Evolutionary conservation across 148 eudicot species (phyloP).

Genomic region (Pouteria glomerata): DNA sequence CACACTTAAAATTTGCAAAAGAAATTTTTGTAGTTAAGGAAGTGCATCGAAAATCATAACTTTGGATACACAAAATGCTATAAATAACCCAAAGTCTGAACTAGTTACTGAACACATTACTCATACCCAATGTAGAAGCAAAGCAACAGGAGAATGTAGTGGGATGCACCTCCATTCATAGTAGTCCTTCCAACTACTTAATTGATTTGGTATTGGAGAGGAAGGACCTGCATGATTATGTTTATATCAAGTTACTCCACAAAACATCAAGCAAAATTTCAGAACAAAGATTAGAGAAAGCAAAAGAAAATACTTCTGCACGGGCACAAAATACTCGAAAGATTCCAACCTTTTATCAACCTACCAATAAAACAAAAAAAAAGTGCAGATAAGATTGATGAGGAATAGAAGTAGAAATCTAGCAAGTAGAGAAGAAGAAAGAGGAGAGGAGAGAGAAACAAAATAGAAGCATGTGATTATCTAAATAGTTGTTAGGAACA

Average conservation of each 20-base stretch:
- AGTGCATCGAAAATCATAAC: too few relatives aligned
- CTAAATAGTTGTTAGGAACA: too few relatives aligned
- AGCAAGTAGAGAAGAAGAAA: too few relatives aligned
- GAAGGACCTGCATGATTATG: conserved; percentile 48
- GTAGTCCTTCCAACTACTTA: conserved; percentile 77
- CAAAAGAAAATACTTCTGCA: conserved; percentile 54
- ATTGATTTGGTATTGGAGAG: conserved; percentile 37
- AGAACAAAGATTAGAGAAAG: background rate
- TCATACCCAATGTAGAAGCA: conserved; percentile 96
- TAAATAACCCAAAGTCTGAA: too few relatives aligned
- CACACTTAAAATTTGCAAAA: background rate
- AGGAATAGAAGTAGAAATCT: too few relatives aligned
- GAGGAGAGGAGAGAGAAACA: too few relatives aligned
- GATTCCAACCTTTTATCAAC: conserved; percentile 59
- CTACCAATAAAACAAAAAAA: conserved; percentile 24
- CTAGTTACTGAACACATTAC: too few relatives aligned
- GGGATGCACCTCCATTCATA: conserved; percentile 89
- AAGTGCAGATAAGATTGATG: background rate
- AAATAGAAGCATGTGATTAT: too few relatives aligned
- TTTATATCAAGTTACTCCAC: conserved; percentile 16
- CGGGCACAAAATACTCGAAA: conserved; percentile 55
- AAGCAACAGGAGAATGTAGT: conserved; percentile 65
- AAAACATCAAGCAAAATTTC: background rate
- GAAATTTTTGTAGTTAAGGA: too few relatives aligned
- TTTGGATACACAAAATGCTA: too few relatives aligned